Evolutionary conservation across 225 moss, liverwort and hornwort species (phyloP).

Genomic region (Neckera pumila): DNA sequence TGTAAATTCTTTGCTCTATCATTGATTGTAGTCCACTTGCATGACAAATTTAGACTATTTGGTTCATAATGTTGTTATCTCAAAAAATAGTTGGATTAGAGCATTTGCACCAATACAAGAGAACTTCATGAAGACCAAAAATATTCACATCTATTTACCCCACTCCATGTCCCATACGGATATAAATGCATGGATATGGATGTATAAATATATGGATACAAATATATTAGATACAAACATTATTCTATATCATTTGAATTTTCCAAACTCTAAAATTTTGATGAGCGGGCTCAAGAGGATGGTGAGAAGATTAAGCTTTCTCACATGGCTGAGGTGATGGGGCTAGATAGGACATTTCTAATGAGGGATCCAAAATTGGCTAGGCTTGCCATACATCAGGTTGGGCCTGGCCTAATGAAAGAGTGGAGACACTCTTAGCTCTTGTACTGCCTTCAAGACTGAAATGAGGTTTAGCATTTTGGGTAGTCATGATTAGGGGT

Average conservation of each 20-base stretch:
- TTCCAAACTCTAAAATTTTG: neutral
- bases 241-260: neutral
- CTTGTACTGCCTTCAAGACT: fast-evolving
- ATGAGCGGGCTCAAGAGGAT: fast-evolving
- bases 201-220: fast-evolving
- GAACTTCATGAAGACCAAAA: neutral
- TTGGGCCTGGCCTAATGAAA: fast-evolving
- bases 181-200: neutral
- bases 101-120: fast-evolving
- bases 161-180: fast-evolving
- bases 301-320: neutral
- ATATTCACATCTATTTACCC: neutral
- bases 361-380: fast-evolving
- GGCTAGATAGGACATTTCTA: fast-evolving
- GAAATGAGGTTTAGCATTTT: neutral
- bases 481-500: fast-evolving
- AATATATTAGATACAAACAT: fast-evolving
- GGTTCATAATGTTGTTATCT: neutral
- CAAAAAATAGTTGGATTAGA: neutral
- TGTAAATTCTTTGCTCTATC: neutral
- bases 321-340: fast-evolving
- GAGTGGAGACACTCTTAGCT: neutral
- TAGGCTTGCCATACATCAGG: fast-evolving
- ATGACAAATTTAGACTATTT: neutral
- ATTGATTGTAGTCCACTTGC: neutral